Evolutionary conservation across 2,329 filamentous ascomycete species (phyloP).

Genomic region (Pyricularia pennisetigena): DNA sequence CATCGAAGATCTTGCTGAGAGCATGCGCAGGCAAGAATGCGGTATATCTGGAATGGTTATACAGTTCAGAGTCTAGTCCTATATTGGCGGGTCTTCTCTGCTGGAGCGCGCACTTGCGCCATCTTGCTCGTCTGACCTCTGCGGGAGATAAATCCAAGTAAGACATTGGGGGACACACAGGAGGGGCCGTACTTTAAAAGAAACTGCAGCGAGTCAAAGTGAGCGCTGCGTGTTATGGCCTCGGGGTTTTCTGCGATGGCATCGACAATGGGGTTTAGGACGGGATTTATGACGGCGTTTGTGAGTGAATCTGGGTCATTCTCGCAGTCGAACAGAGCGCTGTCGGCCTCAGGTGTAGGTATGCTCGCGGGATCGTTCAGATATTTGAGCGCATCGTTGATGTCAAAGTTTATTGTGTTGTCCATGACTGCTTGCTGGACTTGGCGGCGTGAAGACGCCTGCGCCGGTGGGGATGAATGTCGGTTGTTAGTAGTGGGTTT

Average conservation of each 20-base stretch:
- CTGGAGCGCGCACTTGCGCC: not conserved
- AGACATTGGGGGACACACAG: slow-evolving; percentile 25
- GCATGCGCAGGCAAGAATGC: slow-evolving; percentile 69
- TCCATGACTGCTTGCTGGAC: slow-evolving; percentile 36
- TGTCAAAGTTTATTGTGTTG: slow-evolving; percentile 78
- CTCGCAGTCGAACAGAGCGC: slow-evolving; percentile 81
- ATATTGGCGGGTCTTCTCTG: slow-evolving; percentile 11
- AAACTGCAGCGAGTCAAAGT: slow-evolving; percentile 91
- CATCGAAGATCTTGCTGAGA: slow-evolving; percentile 86
- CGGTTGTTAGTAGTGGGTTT: not conserved
- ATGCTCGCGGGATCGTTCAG: slow-evolving; percentile 85
- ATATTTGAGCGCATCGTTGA: slow-evolving; percentile 96
- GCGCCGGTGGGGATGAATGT: not conserved
- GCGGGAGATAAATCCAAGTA: slow-evolving; percentile 1
- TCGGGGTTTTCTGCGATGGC: slow-evolving; percentile 87
- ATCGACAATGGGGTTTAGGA: slow-evolving; percentile 87
- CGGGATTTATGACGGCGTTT: slow-evolving; percentile 67
- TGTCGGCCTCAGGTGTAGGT: slow-evolving; percentile 75
- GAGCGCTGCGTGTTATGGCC: slow-evolving; percentile 65
- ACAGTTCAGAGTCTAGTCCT: slow-evolving; percentile 52
- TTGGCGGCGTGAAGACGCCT: not conserved
- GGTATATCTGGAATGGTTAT: slow-evolving; percentile 64
- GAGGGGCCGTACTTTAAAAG: slow-evolving; percentile 82
- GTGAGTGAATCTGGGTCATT: slow-evolving; percentile 80
- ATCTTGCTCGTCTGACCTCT: not conserved